Percentiles rank a stretch among this genome's conserved stretches.
These are phyloP conservation scores for Geotrichum candidum DNA, from an alignment of 1,139 yeast genomes.

Conservation along the genomic window DNA sequence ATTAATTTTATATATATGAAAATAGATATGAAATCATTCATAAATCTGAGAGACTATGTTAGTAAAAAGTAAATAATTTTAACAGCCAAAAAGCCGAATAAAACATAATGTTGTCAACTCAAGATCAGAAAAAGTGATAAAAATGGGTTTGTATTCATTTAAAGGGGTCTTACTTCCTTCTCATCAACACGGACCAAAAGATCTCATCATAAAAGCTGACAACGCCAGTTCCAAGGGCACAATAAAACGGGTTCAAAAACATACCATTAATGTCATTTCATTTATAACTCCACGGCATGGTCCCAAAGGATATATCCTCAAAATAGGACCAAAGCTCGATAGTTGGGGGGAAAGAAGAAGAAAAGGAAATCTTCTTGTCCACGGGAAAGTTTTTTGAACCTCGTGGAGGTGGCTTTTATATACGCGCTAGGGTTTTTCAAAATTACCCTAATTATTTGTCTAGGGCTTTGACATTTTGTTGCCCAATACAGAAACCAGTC, in stretches of 20 bases:
- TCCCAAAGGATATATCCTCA: background rate
- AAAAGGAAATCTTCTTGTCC: background rate
- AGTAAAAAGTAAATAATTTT: background rate
- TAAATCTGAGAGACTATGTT: background rate
- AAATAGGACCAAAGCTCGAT: background rate
- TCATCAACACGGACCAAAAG: constrained; percentile 41
- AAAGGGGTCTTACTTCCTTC: constrained; percentile 39
- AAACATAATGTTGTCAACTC: background rate
- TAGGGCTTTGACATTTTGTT: background rate
- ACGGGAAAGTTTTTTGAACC: background rate
- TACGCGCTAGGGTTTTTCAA: background rate
- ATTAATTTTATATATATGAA: background rate
- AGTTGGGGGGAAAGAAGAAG: background rate
- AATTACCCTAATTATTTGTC: background rate
- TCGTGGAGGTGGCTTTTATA: background rate
- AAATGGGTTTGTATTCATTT: constrained; percentile 33
- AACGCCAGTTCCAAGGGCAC: background rate
- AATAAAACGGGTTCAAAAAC: background rate
- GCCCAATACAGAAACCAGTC: constrained; percentile 1
- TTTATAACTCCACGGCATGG: background rate
- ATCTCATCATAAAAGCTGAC: constrained; percentile 30
- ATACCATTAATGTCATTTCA: background rate
- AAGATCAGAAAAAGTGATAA: constrained; percentile 19
- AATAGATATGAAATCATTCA: background rate
- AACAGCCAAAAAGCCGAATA: background rate